Evolutionary conservation across 2,329 filamentous ascomycete species (phyloP).

Genomic region (Clonostachys sp.): DNA sequence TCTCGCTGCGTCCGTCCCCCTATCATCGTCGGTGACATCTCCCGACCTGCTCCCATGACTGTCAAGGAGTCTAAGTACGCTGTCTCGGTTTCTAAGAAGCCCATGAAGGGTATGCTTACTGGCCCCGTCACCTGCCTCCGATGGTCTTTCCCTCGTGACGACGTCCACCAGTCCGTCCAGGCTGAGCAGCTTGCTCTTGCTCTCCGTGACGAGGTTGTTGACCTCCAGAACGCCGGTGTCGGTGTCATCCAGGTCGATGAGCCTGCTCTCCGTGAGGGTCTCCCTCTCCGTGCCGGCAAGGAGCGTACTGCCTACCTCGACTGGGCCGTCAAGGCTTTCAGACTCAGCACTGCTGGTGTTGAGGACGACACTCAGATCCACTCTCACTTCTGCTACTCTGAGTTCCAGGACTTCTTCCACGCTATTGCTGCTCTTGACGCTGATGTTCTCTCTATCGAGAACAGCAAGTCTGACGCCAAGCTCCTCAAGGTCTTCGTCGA

Average conservation of each 20-base stretch:
- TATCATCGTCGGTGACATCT: constrained; percentile 98
- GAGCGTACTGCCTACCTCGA: constrained; percentile 96
- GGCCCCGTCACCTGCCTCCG: constrained; percentile 97
- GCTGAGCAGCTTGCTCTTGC: constrained; percentile 97
- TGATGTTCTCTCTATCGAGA: constrained; percentile 98
- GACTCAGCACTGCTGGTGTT: constrained; percentile 88
- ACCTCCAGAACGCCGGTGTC: constrained; percentile 94
- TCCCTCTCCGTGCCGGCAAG: constrained; percentile 87
- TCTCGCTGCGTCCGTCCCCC: constrained; percentile 97
- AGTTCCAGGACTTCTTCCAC: constrained; percentile 99
- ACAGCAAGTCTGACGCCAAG: constrained; percentile 99
- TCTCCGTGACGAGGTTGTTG: constrained; percentile 95
- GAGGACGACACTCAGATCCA: constrained; percentile 97
- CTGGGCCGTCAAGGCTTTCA: constrained; percentile 98
- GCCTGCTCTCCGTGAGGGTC: constrained; percentile 98
- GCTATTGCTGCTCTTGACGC: constrained; percentile 97
- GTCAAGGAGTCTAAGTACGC: constrained; percentile 99
- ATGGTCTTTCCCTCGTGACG: constrained; percentile 99
- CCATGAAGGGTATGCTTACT: constrained; percentile 99
- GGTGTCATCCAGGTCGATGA: constrained; percentile 99
- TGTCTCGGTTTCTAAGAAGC: constrained; percentile 92
- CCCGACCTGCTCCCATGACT: constrained; percentile 93
- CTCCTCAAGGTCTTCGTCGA: constrained; percentile 98
- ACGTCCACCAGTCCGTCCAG: constrained; percentile 98
- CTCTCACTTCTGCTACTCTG: constrained; percentile 99